phyloP scores from a whole-genome alignment of 768 basidiomycete genomes.

The Suillus hirtellus region DNA sequence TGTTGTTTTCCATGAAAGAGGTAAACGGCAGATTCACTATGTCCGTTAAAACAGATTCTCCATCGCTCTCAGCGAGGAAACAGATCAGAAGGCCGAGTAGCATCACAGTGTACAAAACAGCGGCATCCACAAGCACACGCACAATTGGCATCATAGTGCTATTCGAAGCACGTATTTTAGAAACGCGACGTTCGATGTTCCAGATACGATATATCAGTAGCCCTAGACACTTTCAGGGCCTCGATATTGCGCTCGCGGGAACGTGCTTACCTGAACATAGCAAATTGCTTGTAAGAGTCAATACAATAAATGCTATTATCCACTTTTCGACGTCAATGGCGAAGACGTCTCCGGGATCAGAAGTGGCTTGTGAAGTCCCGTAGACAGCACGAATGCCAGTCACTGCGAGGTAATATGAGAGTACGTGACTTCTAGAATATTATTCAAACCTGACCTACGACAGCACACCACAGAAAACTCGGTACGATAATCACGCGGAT shows the following conservation, averaged over 20 bases:
- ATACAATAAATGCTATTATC: conserved; percentile 3
- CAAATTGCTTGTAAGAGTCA: conserved; percentile 6
- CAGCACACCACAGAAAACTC: neutral
- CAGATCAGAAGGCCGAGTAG: conserved; percentile 11
- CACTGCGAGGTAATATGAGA: neutral
- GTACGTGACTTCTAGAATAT: neutral
- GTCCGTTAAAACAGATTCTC: conserved; percentile 10
- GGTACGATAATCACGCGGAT: neutral
- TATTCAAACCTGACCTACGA: neutral
- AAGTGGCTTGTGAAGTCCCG: conserved; percentile 1
- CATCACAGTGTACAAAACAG: conserved; percentile 10
- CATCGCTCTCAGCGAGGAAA: neutral
- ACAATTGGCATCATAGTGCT: neutral
- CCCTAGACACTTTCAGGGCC: neutral
- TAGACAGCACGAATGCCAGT: neutral
- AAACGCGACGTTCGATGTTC: conserved; percentile 7
- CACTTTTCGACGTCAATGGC: neutral
- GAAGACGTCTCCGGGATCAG: conserved; percentile 2
- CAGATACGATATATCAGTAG: conserved; percentile 9
- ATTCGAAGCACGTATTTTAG: neutral
- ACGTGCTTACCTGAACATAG: conserved; percentile 8
- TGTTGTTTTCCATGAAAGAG: neutral
- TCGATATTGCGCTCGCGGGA: neutral
- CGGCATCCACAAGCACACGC: conserved; percentile 12
- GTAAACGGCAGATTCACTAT: conserved; percentile 1